A percentile compares a stretch with the other conserved stretches of the same genome.
phyloP scores from a whole-genome alignment of 768 basidiomycete genomes.

The Chlorophyllum brunneum region DNA sequence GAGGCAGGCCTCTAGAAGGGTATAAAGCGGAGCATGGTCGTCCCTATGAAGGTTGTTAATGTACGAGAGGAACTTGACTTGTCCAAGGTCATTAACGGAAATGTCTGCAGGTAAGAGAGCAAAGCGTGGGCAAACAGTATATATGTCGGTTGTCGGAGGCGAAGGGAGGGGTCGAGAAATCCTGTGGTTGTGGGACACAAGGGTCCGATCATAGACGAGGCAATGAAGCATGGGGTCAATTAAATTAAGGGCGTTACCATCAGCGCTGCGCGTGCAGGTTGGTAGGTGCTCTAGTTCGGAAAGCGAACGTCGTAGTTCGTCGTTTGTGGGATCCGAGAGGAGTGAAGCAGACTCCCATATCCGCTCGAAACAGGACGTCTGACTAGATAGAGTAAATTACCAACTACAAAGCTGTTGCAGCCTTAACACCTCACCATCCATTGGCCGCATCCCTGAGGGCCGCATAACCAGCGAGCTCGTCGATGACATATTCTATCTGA shows the following conservation, averaged over 20 bases:
- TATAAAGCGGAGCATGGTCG: constrained; percentile 24
- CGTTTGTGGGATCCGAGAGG: constrained; percentile 14
- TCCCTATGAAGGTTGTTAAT: constrained; percentile 50
- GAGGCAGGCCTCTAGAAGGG: constrained; percentile 29
- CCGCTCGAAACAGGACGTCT: constrained; percentile 54
- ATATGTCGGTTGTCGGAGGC: constrained; percentile 28
- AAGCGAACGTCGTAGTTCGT: background rate
- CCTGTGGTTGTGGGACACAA: constrained; percentile 25
- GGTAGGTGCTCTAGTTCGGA: background rate
- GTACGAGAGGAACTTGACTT: constrained; percentile 38
- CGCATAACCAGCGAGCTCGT: constrained; percentile 45
- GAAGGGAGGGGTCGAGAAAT: constrained; percentile 23
- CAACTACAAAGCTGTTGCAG: background rate
- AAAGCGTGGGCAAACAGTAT: constrained; percentile 36
- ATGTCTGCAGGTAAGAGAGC: constrained; percentile 44
- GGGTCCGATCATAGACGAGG: constrained; percentile 37
- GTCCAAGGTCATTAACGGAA: constrained; percentile 27
- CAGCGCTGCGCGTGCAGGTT: constrained; percentile 14
- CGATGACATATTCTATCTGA: constrained; percentile 44
- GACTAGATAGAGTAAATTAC: constrained; percentile 25
- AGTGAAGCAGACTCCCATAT: constrained; percentile 43
- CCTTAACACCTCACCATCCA: constrained; percentile 28
- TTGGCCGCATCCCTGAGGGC: constrained; percentile 33
- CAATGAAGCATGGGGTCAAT: constrained; percentile 38
- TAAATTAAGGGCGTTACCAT: constrained; percentile 23